Percentiles rank a stretch among this genome's conserved stretches.
These are phyloP conservation scores for Oryza nivara DNA, from an alignment of 176 grass and related monocot genomes.

Conservation along the genomic window DNA sequence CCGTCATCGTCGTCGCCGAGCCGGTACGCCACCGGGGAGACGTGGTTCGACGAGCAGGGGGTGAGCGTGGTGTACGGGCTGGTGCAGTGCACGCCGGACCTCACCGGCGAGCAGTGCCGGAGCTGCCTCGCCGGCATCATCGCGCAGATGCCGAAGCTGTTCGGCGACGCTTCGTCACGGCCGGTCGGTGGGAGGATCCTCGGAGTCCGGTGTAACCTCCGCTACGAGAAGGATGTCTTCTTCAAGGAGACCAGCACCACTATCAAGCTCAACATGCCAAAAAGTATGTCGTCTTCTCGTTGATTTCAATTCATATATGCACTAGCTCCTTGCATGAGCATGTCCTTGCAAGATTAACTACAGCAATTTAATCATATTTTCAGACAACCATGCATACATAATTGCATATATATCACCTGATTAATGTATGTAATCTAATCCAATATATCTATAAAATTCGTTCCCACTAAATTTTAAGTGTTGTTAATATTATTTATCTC, in stretches of 20 bases:
- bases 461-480: no score
- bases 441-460: no score
- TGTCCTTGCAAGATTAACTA: no score
- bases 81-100: slow-evolving; percentile 44
- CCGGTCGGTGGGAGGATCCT: slow-evolving; percentile 24
- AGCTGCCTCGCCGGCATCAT: slow-evolving; percentile 36
- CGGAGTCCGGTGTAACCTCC: slow-evolving; percentile 32
- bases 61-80: neutral
- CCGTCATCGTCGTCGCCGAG: no score
- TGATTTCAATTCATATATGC: no score
- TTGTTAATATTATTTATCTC: no score
- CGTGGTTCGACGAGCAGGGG: neutral
- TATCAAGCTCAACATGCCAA: slow-evolving; percentile 16
- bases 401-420: no score
- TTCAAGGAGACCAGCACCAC: slow-evolving; percentile 14
- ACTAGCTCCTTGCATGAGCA: no score
- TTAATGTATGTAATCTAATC: no score
- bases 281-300: neutral
- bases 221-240: slow-evolving; percentile 42
- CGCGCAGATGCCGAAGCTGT: neutral
- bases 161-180: neutral
- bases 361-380: no score
- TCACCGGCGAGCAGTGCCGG: neutral
- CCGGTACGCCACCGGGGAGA: slow-evolving; percentile 23
- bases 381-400: no score